Percentiles rank a stretch among this genome's conserved stretches.
Evolutionary conservation across 257 asterid species (phyloP).

Genomic region (Solanum neorickii): DNA sequence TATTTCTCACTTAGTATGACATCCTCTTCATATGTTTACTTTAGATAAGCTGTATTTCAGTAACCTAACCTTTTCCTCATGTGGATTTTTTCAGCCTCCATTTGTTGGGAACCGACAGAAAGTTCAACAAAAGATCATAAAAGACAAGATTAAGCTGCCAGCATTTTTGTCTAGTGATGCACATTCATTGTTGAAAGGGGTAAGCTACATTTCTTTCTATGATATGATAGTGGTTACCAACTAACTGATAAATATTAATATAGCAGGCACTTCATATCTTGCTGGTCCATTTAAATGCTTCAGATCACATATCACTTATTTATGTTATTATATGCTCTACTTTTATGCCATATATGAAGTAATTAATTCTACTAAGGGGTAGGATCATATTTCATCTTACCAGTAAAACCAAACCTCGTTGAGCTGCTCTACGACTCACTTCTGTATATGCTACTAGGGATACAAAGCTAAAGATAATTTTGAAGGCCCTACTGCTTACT

Average conservation of each 20-base stretch:
- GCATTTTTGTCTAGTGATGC: constrained; percentile 60
- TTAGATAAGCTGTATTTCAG: background rate
- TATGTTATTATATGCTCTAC: background rate
- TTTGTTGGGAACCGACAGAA: constrained; percentile 49
- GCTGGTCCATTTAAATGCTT: background rate
- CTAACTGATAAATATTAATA: background rate
- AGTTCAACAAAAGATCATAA: constrained; percentile 63
- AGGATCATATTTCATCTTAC: background rate
- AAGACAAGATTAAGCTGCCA: constrained; percentile 68
- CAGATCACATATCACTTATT: background rate
- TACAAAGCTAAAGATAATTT: background rate
- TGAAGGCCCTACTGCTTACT: background rate
- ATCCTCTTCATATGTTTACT: background rate
- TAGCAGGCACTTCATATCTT: background rate
- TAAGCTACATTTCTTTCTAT: constrained; percentile 9
- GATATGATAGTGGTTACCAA: background rate
- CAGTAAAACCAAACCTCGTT: background rate
- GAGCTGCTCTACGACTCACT: background rate
- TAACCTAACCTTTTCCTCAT: background rate
- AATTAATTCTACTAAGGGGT: background rate
- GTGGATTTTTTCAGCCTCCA: constrained; percentile 44
- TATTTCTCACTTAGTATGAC: background rate
- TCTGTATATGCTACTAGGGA: background rate
- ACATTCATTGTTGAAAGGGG: constrained; percentile 74
- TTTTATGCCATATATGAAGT: background rate